Conservation (phyloP, 331 rosid genomes). For the Arachis monticola region DNA sequence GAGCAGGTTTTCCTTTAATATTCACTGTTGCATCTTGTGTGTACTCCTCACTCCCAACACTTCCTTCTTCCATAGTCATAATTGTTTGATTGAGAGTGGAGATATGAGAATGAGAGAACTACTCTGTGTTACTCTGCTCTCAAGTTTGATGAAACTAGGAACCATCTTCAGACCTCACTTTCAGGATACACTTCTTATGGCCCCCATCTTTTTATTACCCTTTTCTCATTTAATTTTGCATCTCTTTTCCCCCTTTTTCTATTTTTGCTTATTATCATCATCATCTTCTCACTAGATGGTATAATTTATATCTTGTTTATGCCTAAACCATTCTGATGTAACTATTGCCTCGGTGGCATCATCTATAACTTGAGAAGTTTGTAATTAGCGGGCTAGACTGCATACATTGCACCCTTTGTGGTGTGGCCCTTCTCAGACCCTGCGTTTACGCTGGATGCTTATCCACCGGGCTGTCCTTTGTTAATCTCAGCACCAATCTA, state of each 20-base stretch:
- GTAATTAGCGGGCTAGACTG: too few species aligned
- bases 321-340: neutral
- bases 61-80: constrained; percentile 37
- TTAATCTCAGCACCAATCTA: too few species aligned
- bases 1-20: neutral
- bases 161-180: neutral
- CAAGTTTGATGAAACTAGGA: neutral
- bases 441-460: too few species aligned
- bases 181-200: neutral
- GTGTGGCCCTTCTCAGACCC: too few species aligned
- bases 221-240: too few species aligned
- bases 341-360: neutral
- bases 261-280: too few species aligned
- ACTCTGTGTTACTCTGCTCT: neutral
- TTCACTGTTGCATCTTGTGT: constrained; percentile 38
- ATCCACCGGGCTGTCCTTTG: too few species aligned
- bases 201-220: neutral
- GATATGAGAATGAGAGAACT: neutral
- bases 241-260: too few species aligned
- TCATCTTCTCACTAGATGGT: too few species aligned
- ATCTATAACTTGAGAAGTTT: neutral
- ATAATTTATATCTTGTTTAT: neutral
- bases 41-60: neutral
- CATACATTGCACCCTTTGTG: too few species aligned
- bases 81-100: neutral